Evolutionary conservation across 2,329 filamentous ascomycete species (phyloP).

Genomic region (Monilinia polystroma): DNA sequence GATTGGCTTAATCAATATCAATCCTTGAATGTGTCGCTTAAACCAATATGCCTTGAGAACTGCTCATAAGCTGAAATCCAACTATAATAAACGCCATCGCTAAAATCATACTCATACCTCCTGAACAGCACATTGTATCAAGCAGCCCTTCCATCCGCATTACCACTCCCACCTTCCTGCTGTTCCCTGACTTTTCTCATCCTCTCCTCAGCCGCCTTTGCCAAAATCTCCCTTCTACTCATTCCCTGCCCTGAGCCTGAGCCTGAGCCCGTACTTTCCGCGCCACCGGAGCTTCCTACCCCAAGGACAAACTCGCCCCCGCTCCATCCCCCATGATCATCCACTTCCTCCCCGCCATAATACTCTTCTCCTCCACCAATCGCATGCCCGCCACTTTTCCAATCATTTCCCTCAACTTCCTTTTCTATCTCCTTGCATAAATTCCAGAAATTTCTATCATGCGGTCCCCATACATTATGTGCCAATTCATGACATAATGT

Average conservation of each 20-base stretch:
- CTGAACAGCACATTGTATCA: background rate
- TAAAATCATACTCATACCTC: background rate
- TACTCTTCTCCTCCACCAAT: slow-evolving; percentile 59
- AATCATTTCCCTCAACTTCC: slow-evolving; percentile 80
- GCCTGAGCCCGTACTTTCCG: slow-evolving; percentile 39
- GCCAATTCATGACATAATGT: slow-evolving; percentile 94
- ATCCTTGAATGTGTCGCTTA: background rate
- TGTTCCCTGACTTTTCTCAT: slow-evolving; percentile 38
- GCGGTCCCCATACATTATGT: slow-evolving; percentile 83
- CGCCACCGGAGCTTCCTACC: slow-evolving; percentile 47
- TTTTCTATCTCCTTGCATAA: slow-evolving; percentile 82
- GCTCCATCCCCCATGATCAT: slow-evolving; percentile 74
- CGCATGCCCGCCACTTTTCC: slow-evolving; percentile 66
- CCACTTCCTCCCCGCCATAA: slow-evolving; percentile 50
- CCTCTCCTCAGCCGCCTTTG: slow-evolving; percentile 67
- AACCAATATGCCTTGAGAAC: background rate
- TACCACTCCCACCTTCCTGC: slow-evolving; percentile 6
- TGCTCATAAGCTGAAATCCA: background rate
- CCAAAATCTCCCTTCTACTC: slow-evolving; percentile 71
- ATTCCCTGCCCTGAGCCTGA: slow-evolving; percentile 45
- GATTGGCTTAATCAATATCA: background rate
- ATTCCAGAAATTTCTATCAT: slow-evolving; percentile 88
- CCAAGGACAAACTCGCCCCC: slow-evolving; percentile 77
- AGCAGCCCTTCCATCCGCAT: slow-evolving; percentile 3
- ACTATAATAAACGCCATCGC: slow-evolving; percentile 1